Evolutionary conservation across 1,284 basidiomycete species (phyloP).

Genomic region (Apiotrichum veenhuisii): DNA sequence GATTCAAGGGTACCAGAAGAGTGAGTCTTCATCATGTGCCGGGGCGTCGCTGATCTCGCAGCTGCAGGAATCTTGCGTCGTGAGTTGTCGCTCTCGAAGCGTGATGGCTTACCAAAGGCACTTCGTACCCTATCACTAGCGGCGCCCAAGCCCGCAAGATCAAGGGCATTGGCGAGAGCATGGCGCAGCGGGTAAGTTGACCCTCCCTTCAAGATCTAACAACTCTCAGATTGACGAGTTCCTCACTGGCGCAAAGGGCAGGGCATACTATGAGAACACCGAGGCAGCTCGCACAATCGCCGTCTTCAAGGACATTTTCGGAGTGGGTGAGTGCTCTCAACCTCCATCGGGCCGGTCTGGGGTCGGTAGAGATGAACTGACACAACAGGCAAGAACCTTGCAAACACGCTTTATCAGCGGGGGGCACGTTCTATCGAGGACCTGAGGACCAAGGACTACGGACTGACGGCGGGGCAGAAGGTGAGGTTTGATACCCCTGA

Average conservation of each 20-base stretch:
- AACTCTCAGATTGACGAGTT: constrained; percentile 48
- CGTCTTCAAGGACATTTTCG: constrained; percentile 74
- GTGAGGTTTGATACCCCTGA: constrained; percentile 25
- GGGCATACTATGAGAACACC: constrained; percentile 42
- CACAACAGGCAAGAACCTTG: constrained; percentile 58
- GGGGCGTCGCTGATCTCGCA: constrained; percentile 11
- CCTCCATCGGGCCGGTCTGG: too few species aligned
- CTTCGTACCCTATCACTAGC: constrained; percentile 60
- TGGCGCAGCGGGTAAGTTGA: constrained; percentile 63
- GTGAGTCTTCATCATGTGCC: constrained; percentile 8
- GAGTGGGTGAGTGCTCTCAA: too few species aligned
- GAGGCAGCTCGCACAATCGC: constrained; percentile 36
- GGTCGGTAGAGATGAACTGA: not conserved
- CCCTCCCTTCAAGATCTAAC: not conserved
- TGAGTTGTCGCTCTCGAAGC: constrained; percentile 12
- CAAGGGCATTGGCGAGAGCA: constrained; percentile 66
- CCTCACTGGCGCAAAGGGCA: constrained; percentile 31
- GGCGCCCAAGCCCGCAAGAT: constrained; percentile 63
- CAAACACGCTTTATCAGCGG: constrained; percentile 66
- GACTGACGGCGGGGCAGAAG: constrained; percentile 61
- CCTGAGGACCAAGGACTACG: constrained; percentile 52
- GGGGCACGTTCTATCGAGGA: constrained; percentile 78
- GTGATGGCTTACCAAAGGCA: constrained; percentile 30
- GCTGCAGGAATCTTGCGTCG: constrained; percentile 41
- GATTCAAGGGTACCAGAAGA: constrained; percentile 34